Percentiles rank a stretch among this genome's conserved stretches.
Conservation (phyloP, 2,329 filamentous ascomycete genomes). For the Colletotrichum karsti region DNA sequence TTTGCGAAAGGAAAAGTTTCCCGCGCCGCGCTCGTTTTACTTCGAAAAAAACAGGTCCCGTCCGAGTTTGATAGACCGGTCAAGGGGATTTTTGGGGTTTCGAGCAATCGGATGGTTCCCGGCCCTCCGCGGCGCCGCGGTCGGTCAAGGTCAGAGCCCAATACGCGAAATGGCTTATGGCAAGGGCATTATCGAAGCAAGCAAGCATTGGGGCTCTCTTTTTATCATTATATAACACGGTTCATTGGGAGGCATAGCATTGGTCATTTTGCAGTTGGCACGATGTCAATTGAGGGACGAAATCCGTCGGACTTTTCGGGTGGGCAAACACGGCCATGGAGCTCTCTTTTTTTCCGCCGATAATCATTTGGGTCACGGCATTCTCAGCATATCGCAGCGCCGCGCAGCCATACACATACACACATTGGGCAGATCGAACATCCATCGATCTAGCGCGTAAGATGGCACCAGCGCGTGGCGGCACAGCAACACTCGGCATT, state of each 20-base stretch:
- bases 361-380: too few species aligned
- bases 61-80: not conserved
- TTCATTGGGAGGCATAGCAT: conserved; percentile 5
- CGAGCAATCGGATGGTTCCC: conserved; percentile 13
- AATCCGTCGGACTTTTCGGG: not conserved
- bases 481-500: not conserved
- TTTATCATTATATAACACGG: not conserved
- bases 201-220: not conserved
- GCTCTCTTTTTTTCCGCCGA: too few species aligned
- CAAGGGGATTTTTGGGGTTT: not conserved
- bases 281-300: not conserved
- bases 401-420: too few species aligned
- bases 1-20: too few species aligned
- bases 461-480: not conserved
- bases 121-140: not conserved
- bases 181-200: not conserved
- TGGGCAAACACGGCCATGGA: too few species aligned
- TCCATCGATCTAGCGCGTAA: too few species aligned
- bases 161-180: not conserved
- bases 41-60: too few species aligned
- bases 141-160: not conserved
- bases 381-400: too few species aligned
- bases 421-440: too few species aligned
- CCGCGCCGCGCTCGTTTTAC: too few species aligned
- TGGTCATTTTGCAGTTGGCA: not conserved